phyloP scores from a whole-genome alignment of 345 rosid genomes.

The Pugionium cornutum region DNA sequence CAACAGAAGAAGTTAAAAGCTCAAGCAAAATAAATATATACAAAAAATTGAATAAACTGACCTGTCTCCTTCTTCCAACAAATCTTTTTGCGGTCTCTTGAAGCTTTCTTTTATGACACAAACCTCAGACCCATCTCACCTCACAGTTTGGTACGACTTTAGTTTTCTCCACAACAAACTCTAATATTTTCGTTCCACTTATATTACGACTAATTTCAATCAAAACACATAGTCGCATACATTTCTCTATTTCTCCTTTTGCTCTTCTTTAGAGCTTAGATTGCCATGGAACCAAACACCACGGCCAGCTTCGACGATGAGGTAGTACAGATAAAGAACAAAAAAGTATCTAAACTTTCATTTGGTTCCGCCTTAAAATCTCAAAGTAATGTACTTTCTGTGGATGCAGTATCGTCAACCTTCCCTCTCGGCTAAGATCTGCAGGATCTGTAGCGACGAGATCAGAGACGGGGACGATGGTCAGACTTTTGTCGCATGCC shows the following conservation, averaged over 20 bases:
- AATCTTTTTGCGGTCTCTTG: conserved; percentile 38
- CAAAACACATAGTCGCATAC: conserved; percentile 31
- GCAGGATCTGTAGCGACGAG: conserved; percentile 83
- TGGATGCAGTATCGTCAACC: conserved; percentile 49
- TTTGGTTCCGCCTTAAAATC: neutral
- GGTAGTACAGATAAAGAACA: conserved; percentile 36
- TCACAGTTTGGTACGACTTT: conserved; percentile 71
- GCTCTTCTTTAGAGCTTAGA: conserved; percentile 25
- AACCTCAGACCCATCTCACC: conserved; percentile 56
- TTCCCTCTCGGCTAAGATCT: conserved; percentile 46
- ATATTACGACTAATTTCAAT: conserved; percentile 32
- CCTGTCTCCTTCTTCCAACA: conserved; percentile 42
- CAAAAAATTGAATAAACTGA: conserved; percentile 15
- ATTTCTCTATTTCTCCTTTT: conserved; percentile 7
- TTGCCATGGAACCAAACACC: conserved; percentile 52
- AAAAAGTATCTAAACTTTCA: neutral
- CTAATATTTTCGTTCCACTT: conserved; percentile 8
- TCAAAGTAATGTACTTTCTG: neutral
- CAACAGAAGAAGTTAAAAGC: conserved; percentile 28
- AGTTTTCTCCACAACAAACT: conserved; percentile 20
- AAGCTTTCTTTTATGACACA: conserved; percentile 41
- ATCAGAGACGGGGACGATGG: conserved; percentile 63
- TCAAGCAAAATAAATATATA: conserved; percentile 8
- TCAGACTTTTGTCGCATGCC: conserved; percentile 66
- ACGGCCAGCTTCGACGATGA: conserved; percentile 58